Evolutionary conservation across 2,329 filamentous ascomycete genomes (phyloP).

Genomic region (Cladophialophora chaetospira): DNA sequence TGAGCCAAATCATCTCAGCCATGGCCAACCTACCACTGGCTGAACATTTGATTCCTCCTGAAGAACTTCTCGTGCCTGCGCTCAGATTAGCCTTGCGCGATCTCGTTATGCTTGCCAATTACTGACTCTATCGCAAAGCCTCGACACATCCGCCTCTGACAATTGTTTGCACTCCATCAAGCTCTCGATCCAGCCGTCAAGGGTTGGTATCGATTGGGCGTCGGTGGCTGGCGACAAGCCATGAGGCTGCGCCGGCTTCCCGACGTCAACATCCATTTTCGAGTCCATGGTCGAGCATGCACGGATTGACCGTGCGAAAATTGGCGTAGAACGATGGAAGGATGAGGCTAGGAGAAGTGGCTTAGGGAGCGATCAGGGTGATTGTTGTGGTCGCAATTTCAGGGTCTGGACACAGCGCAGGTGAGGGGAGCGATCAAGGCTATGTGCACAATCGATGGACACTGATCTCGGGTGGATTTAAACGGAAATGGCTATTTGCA

Average conservation of each 20-base stretch:
- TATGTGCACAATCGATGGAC: background rate
- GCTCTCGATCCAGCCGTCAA: conserved; percentile 98
- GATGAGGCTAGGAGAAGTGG: conserved; percentile 33
- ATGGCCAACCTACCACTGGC: conserved; percentile 71
- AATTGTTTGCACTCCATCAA: conserved; percentile 99
- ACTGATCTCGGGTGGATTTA: background rate
- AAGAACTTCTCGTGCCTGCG: conserved; percentile 87
- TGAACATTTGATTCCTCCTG: conserved; percentile 99
- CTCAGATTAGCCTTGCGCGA: conserved; percentile 9
- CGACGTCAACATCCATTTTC: conserved; percentile 95
- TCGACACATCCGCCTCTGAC: conserved; percentile 88
- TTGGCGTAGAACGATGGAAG: conserved; percentile 20
- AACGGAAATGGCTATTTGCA: background rate
- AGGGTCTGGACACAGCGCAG: background rate
- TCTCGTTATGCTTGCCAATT: conserved; percentile 19
- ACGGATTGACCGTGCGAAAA: conserved; percentile 10
- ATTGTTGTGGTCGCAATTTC: conserved; percentile 22
- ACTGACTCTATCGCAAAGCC: conserved; percentile 94
- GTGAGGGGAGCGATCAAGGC: background rate
- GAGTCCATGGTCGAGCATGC: conserved; percentile 71
- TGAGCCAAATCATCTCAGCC: background rate
- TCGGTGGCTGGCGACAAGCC: conserved; percentile 76
- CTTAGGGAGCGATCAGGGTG: conserved; percentile 22
- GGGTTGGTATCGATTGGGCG: conserved; percentile 83
- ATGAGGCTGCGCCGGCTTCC: conserved; percentile 76